Percentiles rank a stretch among this genome's conserved stretches.
Evolutionary conservation across 2,329 filamentous ascomycete genomes (phyloP).

Genomic region (Gnomoniopsis smithogilvyi): DNA sequence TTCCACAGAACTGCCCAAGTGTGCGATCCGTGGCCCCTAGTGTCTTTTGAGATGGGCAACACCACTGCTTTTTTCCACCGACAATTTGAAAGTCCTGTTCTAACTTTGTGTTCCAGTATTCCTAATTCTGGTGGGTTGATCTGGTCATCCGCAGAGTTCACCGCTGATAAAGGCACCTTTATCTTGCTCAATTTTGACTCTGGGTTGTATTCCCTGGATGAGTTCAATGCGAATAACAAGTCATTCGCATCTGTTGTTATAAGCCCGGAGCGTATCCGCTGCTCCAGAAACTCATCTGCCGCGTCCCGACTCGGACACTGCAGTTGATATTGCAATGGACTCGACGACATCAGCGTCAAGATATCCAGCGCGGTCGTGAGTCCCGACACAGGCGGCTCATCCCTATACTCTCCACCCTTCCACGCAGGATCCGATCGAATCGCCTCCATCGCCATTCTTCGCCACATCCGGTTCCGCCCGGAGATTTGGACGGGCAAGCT

Average conservation of each 20-base stretch:
- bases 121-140: conserved; percentile 27
- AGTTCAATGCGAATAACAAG: conserved; percentile 20
- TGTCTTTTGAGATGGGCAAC: conserved; percentile 18
- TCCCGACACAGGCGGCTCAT: conserved; percentile 17
- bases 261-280: conserved; percentile 6
- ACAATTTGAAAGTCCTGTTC: not conserved
- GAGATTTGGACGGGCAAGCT: conserved; percentile 22
- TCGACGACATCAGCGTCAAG: conserved; percentile 22
- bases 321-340: conserved; percentile 21
- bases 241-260: conserved; percentile 21
- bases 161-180: conserved; percentile 21
- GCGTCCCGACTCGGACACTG: conserved; percentile 19
- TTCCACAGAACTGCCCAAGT: conserved; percentile 20
- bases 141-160: conserved; percentile 27
- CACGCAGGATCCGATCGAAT: conserved; percentile 22
- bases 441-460: conserved; percentile 24
- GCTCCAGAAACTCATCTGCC: conserved; percentile 22
- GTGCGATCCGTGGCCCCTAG: conserved; percentile 20
- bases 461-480: conserved; percentile 24
- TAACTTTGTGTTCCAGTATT: conserved; percentile 19
- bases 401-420: conserved; percentile 20
- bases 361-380: conserved; percentile 20
- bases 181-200: conserved; percentile 21
- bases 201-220: conserved; percentile 25
- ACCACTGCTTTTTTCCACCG: conserved; percentile 18